Percentiles rank a stretch among this genome's conserved stretches.
These are phyloP conservation scores for Heliamphora pulchella DNA, from an alignment of 179 eudicot genomes.

Conservation along the genomic window DNA sequence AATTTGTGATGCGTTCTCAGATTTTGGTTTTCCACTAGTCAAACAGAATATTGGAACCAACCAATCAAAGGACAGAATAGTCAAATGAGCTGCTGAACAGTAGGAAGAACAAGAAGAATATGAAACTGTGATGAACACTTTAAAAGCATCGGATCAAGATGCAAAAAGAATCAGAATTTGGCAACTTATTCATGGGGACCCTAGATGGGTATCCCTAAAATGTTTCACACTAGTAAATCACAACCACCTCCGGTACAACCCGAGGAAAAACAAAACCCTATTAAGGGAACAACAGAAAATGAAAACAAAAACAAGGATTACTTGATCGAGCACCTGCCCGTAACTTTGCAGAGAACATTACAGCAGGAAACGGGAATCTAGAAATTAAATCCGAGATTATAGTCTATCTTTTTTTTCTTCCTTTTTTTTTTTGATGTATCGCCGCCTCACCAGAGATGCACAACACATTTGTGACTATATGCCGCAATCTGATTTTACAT, in stretches of 20 bases:
- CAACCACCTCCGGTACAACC: slow-evolving; percentile 9
- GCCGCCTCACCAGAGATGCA: slow-evolving; percentile 26
- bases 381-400: slow-evolving; percentile 11
- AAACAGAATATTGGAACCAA: neutral
- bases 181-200: slow-evolving; percentile 18
- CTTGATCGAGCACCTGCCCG: slow-evolving; percentile 18
- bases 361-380: slow-evolving; percentile 17
- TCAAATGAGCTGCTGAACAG: neutral
- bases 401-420: slow-evolving; percentile 10
- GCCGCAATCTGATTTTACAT: slow-evolving; percentile 53
- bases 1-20: neutral
- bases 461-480: slow-evolving; percentile 29
- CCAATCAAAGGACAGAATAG: neutral
- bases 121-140: neutral
- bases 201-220: slow-evolving; percentile 12
- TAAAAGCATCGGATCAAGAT: neutral
- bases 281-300: neutral
- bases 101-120: neutral
- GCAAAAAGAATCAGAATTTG: slow-evolving; percentile 11
- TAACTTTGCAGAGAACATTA: slow-evolving; percentile 19
- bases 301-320: neutral
- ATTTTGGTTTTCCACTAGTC: neutral
- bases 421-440: slow-evolving; percentile 16
- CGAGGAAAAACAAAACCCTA: neutral
- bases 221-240: slow-evolving; percentile 16